Conservation (phyloP, 2,329 filamentous ascomycete species). For the Beauveria sp. region DNA sequence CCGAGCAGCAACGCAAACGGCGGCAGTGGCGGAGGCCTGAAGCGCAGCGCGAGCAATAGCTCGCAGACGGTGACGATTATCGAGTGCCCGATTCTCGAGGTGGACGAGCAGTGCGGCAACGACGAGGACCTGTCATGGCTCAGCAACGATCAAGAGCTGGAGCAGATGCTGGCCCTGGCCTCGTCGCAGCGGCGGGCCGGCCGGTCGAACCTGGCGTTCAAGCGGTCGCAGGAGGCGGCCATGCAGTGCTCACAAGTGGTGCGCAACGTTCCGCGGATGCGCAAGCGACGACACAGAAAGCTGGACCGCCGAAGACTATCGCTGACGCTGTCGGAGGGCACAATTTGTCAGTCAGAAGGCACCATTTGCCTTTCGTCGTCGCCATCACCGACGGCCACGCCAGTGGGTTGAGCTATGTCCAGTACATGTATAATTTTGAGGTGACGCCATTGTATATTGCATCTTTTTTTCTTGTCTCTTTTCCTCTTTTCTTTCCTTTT, state of each 20-base stretch:
- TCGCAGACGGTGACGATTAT: slow-evolving; percentile 3
- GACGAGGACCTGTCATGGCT: slow-evolving; percentile 21
- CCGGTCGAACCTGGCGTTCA: not conserved
- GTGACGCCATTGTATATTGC: too few species aligned
- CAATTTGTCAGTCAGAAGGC: not conserved
- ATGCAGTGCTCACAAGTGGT: slow-evolving; percentile 15
- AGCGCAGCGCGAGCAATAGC: slow-evolving; percentile 1
- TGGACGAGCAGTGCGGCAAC: slow-evolving; percentile 22
- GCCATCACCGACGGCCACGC: slow-evolving; percentile 3
- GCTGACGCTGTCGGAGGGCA: slow-evolving; percentile 5
- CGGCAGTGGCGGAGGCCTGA: not conserved
- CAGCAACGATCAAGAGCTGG: slow-evolving; percentile 8
- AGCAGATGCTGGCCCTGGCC: not conserved
- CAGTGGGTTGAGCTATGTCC: not conserved
- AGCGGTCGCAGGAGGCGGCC: slow-evolving; percentile 17
- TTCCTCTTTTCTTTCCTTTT: too few species aligned
- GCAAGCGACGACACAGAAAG: slow-evolving; percentile 13
- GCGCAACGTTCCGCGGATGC: slow-evolving; percentile 18
- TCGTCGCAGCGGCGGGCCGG: not conserved
- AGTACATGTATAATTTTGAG: not conserved
- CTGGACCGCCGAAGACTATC: slow-evolving; percentile 5
- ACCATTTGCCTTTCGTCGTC: slow-evolving; percentile 2
- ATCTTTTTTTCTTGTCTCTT: too few species aligned
- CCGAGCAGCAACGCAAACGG: not conserved
- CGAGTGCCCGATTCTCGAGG: slow-evolving; percentile 16